Percentiles rank a stretch among this genome's conserved stretches.
Evolutionary conservation across 352 stramenopile genomes (phyloP).

Genomic region (Globisporangium orthogonon): DNA sequence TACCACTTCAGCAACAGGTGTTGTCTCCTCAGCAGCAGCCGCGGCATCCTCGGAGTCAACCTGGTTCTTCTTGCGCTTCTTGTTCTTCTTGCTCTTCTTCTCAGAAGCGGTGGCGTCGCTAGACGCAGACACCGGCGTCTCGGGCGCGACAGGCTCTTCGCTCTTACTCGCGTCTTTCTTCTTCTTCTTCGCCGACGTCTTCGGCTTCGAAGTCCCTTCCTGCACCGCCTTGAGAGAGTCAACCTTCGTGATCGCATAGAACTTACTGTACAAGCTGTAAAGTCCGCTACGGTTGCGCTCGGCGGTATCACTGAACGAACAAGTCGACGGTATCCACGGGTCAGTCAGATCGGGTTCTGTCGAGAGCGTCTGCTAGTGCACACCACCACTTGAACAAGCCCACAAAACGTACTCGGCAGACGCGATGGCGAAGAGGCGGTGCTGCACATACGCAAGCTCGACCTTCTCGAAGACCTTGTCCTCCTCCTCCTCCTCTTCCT

Average conservation of each 20-base stretch:
- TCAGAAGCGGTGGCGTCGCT: constrained; percentile 2
- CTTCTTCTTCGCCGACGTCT: constrained; percentile 14
- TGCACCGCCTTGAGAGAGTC: constrained; percentile 63
- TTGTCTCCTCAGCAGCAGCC: not conserved
- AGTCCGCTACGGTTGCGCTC: constrained; percentile 75
- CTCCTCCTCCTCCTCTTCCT: constrained; percentile 38
- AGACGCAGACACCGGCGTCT: constrained; percentile 3
- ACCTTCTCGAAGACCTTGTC: constrained; percentile 61
- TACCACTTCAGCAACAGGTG: not conserved
- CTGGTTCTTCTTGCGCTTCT: constrained; percentile 35
- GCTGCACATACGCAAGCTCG: constrained; percentile 58
- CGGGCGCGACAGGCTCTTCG: not conserved
- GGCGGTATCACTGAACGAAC: constrained; percentile 35
- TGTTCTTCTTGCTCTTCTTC: constrained; percentile 35
- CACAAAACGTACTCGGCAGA: constrained; percentile 48
- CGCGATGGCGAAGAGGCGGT: constrained; percentile 74
- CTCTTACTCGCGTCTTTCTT: constrained; percentile 15
- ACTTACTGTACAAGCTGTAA: constrained; percentile 77
- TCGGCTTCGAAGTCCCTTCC: constrained; percentile 25
- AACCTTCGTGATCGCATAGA: constrained; percentile 59
- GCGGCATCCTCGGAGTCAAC: constrained; percentile 15
- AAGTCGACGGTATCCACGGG: not conserved
- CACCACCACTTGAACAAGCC: not conserved
- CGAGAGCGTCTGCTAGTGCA: not conserved
- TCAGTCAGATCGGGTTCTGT: not conserved